Base-by-base conservation (phyloP, 225 moss, liverwort and hornwort genomes). In the Polytrichum formosum region DNA sequence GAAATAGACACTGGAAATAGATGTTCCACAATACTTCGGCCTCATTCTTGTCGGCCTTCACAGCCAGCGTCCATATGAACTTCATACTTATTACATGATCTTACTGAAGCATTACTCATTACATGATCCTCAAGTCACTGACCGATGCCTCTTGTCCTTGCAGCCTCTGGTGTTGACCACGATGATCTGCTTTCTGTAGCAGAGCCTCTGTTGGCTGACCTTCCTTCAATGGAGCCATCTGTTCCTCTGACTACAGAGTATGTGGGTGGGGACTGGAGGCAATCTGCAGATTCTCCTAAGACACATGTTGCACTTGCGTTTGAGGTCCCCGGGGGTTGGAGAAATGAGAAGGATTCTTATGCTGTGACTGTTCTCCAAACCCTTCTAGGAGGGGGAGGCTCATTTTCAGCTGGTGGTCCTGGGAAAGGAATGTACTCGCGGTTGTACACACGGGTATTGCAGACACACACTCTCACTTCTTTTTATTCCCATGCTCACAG, bases 391-490 rank as follows among this genome's bases (percentile, higher is more conserved):
- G 96, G 96, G 65, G 96, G 96, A 70, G 90, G 88, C 9, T 96
- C 96, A 30, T 96, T 96, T 66, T 96, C 93, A 27, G 86, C 92
- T 1, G 92, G 92, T 58, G 96, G 96, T 67, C 93, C 96, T 20
- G 92, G 96, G 8, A 97, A 97, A 81, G 93, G 93, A 74, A 97
- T 97, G 92, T 90, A 90, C 79, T 97, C 93, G 72, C 92, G 96
- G 7, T 79, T 96, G 73, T 96, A 91, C 81, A 85, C 88, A 54
- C 88, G 66, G 76, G 83, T 74, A 68, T 58, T 58, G 20, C 21
- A 35, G 9, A 35, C 35, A 35, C 35, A 35, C 9, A 0, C 58
- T n/a, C 62, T 70, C 7, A 46, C 3, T 16, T 46, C 46, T 46
- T 46, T 46, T 46, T 2, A 10, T 46, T 4, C 13, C 4, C 13